These are phyloP conservation scores for Rhizomucor miehei DNA, from an alignment of 371 early-diverging fungal species.

Conservation along the genomic window DNA sequence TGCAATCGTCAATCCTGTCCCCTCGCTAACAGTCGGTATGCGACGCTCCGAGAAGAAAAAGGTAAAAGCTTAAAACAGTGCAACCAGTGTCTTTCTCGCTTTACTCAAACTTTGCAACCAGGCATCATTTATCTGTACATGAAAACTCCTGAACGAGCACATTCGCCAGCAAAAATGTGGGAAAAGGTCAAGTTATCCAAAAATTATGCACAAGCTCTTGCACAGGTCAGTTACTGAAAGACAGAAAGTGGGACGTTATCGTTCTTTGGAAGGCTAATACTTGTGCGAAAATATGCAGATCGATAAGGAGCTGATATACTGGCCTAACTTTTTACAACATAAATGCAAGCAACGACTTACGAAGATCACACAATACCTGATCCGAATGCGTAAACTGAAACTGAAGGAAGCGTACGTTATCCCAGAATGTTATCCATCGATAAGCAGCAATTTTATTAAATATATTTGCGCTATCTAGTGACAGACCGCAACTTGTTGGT, in stretches of 20 bases:
- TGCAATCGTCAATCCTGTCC: conserved; percentile 98
- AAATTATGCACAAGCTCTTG: conserved; percentile 91
- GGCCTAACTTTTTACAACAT: conserved; percentile 91
- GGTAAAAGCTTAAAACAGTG: conserved; percentile 41
- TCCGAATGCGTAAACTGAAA: conserved; percentile 90
- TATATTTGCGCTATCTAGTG: conserved; percentile 21
- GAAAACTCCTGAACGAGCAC: conserved; percentile 98
- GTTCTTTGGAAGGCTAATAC: background rate
- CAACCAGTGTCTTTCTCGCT: too few species aligned
- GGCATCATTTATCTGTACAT: conserved; percentile 88
- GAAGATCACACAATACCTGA: conserved; percentile 95
- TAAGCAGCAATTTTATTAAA: background rate
- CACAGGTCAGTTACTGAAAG: conserved; percentile 54
- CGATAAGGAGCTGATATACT: conserved; percentile 91
- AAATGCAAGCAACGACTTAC: conserved; percentile 99
- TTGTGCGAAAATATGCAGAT: conserved; percentile 55
- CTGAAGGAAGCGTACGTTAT: conserved; percentile 71
- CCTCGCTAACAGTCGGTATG: conserved; percentile 97
- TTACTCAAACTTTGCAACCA: conserved; percentile 4
- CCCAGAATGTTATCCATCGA: background rate
- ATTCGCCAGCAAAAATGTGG: conserved; percentile 96
- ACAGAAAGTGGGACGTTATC: background rate
- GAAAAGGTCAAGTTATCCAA: conserved; percentile 91
- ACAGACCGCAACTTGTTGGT: conserved; percentile 76
- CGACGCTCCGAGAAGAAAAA: conserved; percentile 93